These are phyloP conservation scores for Aurantiochytrium sp. DNA, from an alignment of 108 stramenopile genomes.

Conservation along the genomic window DNA sequence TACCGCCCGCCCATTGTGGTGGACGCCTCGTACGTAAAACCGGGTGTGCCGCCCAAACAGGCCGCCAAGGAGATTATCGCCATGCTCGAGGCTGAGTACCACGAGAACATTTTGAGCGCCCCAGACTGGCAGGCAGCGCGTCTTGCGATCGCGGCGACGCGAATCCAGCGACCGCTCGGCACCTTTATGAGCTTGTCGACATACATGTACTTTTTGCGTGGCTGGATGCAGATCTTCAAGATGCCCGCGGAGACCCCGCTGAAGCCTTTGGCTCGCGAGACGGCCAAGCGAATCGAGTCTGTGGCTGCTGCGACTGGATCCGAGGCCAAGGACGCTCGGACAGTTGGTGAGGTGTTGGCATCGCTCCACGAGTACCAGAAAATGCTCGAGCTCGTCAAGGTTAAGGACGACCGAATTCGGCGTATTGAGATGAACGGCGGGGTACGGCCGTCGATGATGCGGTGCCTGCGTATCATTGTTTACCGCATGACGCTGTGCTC, in stretches of 20 bases:
- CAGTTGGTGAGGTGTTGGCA: background rate
- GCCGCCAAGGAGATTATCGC: background rate
- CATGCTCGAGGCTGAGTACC: background rate
- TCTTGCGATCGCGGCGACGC: background rate
- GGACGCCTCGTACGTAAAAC: background rate
- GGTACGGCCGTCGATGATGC: background rate
- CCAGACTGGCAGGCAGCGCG: background rate
- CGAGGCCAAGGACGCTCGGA: background rate
- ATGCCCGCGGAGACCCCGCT: background rate
- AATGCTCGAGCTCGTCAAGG: background rate
- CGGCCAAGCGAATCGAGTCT: background rate
- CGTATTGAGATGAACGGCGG: background rate
- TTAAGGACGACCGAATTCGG: background rate
- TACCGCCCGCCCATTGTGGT: background rate
- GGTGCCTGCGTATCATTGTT: background rate
- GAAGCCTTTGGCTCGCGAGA: background rate
- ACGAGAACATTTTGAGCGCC: background rate
- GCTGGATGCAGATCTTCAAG: background rate
- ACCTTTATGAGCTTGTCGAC: slow-evolving; percentile 17
- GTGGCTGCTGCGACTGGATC: background rate
- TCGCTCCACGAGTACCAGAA: background rate
- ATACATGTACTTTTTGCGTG: slow-evolving; percentile 15
- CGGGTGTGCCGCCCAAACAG: background rate
- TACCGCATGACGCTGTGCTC: background rate
- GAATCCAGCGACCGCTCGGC: slow-evolving; percentile 1